Evolutionary conservation across 345 rosid species (phyloP).

Genomic region (Microcos paniculata): DNA sequence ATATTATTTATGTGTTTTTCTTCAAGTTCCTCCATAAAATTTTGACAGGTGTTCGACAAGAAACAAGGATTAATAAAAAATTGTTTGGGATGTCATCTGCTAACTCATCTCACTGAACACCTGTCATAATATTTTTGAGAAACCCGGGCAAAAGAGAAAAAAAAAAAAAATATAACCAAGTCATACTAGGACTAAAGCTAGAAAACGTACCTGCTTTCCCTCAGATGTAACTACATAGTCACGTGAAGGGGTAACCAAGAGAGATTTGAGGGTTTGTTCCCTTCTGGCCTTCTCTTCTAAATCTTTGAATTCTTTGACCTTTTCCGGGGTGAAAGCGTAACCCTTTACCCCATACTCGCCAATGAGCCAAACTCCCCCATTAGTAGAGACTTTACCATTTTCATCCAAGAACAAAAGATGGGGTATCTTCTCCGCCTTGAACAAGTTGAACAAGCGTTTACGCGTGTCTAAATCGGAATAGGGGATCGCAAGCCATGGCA

Average conservation of each 20-base stretch:
- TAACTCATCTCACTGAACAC: no score
- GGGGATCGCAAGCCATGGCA: conserved; percentile 92
- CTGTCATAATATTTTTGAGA: no score
- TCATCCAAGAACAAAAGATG: conserved; percentile 67
- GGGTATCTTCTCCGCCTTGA: conserved; percentile 68
- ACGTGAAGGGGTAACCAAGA: conserved; percentile 51
- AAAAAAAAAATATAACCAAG: no score
- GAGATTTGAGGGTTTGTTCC: conserved; percentile 55
- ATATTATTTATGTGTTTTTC: no score
- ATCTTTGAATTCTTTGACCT: conserved; percentile 59
- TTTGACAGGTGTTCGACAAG: no score
- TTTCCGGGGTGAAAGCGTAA: conserved; percentile 65
- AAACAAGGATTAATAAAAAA: no score
- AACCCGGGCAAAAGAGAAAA: no score
- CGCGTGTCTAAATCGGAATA: conserved; percentile 60
- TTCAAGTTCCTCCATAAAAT: no score
- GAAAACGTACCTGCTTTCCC: conserved; percentile 59
- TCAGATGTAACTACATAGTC: conserved; percentile 56
- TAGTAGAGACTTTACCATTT: conserved; percentile 46
- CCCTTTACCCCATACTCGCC: conserved; percentile 61
- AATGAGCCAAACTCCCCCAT: conserved; percentile 49
- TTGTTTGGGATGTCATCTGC: no score
- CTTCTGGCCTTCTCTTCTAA: conserved; percentile 52
- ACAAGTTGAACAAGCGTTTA: conserved; percentile 41
- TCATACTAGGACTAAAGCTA: no score